Conservation (phyloP, 2,329 filamentous ascomycete genomes). For the Paecilomyces sp. region DNA sequence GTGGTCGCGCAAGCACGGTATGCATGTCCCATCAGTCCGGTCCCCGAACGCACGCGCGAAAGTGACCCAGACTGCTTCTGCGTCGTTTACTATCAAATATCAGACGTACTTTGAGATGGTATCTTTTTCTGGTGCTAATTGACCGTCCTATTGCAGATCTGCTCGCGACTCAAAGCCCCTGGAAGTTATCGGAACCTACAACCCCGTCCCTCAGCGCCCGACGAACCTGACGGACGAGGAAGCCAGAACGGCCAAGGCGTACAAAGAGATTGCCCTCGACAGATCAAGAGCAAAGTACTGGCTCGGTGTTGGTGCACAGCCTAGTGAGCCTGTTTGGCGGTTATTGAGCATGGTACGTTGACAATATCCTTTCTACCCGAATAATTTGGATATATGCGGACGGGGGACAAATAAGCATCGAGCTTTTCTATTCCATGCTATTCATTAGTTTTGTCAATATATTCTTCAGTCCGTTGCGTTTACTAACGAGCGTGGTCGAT, state of each 20-base stretch:
- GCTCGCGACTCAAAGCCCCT: slow-evolving; percentile 82
- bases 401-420: background rate
- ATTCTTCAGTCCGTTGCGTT: background rate
- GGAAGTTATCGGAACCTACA: slow-evolving; percentile 74
- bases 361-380: background rate
- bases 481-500: background rate
- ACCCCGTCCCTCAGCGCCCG: slow-evolving; percentile 51
- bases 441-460: background rate
- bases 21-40: slow-evolving; percentile 13
- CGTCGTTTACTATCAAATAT: background rate
- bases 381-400: background rate
- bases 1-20: slow-evolving; percentile 90
- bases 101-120: background rate
- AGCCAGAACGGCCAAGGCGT: slow-evolving; percentile 53
- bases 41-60: background rate
- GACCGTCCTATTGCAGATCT: slow-evolving; percentile 47
- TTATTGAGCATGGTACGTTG: slow-evolving; percentile 69
- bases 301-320: slow-evolving; percentile 94
- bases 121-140: background rate
- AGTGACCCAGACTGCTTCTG: background rate
- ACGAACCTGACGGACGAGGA: slow-evolving; percentile 42
- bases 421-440: background rate
- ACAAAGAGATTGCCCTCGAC: slow-evolving; percentile 91
- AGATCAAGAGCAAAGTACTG: slow-evolving; percentile 78
- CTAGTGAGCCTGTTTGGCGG: slow-evolving; percentile 82